phyloP scores from a whole-genome alignment of 495 filamentous ascomycete species.

The Rusavskia elegans region DNA sequence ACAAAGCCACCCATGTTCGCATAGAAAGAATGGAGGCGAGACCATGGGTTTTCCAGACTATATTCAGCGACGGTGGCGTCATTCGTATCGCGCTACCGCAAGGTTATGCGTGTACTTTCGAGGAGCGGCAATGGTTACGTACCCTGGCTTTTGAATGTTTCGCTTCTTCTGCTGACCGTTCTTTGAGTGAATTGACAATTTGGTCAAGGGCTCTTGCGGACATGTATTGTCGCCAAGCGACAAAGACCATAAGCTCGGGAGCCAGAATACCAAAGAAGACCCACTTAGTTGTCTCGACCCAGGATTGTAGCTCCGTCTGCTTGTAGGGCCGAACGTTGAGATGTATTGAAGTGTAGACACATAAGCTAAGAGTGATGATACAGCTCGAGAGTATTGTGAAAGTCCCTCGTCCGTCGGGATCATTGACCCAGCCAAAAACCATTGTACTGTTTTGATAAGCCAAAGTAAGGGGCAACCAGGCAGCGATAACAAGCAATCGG shows the following conservation, averaged over 20 bases:
- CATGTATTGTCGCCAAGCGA: slow-evolving; percentile 3
- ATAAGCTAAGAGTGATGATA: slow-evolving; percentile 20
- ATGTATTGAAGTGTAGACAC: slow-evolving; percentile 27
- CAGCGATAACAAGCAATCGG: neutral
- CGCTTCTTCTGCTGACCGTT: too few species aligned
- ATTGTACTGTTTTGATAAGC: too few species aligned
- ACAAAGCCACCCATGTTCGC: slow-evolving; percentile 6
- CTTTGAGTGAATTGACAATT: too few species aligned
- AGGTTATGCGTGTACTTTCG: too few species aligned
- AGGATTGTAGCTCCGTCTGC: neutral
- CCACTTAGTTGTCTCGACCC: slow-evolving; percentile 10
- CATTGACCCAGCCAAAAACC: neutral
- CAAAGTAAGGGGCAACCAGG: neutral
- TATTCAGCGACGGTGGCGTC: too few species aligned
- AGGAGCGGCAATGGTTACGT: too few species aligned
- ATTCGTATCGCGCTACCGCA: too few species aligned
- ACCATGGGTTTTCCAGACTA: neutral
- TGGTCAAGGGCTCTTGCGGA: slow-evolving; percentile 1
- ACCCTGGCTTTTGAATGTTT: too few species aligned
- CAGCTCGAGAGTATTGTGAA: slow-evolving; percentile 18
- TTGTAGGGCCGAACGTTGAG: slow-evolving; percentile 16
- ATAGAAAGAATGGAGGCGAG: slow-evolving; percentile 4
- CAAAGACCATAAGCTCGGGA: slow-evolving; percentile 16
- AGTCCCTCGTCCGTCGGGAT: slow-evolving; percentile 16
- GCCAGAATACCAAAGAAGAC: slow-evolving; percentile 15